These are phyloP conservation scores for Phalaenopsis hybrid DNA, from an alignment of 116 monocot species.

Conservation along the genomic window DNA sequence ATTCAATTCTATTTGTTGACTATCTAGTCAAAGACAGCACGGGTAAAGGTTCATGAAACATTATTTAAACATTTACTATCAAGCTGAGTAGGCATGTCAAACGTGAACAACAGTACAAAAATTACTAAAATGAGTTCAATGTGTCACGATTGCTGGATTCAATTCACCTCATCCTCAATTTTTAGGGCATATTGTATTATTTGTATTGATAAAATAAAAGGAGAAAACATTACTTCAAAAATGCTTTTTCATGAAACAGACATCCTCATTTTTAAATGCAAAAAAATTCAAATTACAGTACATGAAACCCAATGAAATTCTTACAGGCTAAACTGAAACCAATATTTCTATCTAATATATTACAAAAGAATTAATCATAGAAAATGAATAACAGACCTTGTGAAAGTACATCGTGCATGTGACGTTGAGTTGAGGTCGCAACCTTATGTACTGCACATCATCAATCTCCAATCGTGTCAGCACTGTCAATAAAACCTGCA, in stretches of 20 bases:
- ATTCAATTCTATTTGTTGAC: background rate
- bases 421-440: conserved; percentile 56
- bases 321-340: background rate
- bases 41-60: background rate
- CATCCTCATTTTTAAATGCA: background rate
- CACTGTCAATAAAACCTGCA: conserved; percentile 77
- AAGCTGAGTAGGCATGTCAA: background rate
- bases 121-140: background rate
- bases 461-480: conserved; percentile 83
- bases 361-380: background rate
- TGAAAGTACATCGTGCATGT: conserved; percentile 85
- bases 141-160: background rate
- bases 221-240: too few relatives aligned
- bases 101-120: background rate
- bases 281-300: background rate
- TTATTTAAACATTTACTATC: background rate
- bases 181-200: too few relatives aligned
- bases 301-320: background rate
- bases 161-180: too few relatives aligned
- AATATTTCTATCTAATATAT: background rate
- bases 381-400: conserved; percentile 45
- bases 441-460: conserved; percentile 55
- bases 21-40: background rate
- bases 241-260: background rate
- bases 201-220: too few relatives aligned